These are phyloP conservation scores for Ganoderma meredithae DNA, from an alignment of 1,284 basidiomycete genomes.

Conservation along the genomic window DNA sequence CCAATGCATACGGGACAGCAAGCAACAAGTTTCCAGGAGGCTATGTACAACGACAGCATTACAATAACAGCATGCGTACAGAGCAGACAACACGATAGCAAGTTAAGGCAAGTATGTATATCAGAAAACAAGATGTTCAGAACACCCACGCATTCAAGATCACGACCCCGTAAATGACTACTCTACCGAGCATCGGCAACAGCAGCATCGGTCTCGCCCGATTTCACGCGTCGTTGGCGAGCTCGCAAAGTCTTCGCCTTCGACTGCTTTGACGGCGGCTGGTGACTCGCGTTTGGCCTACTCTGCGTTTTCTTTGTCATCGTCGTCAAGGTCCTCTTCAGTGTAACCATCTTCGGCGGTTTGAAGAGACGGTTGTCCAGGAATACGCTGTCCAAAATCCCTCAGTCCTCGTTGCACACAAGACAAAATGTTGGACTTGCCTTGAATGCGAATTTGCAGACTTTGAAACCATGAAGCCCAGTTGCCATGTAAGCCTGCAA, in stretches of 20 bases:
- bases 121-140: neutral
- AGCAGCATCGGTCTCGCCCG: neutral
- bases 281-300: neutral
- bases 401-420: slow-evolving; percentile 3
- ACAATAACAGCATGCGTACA: slow-evolving; percentile 4
- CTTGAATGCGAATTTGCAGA: slow-evolving; percentile 84
- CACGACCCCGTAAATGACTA: neutral
- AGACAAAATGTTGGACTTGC: slow-evolving; percentile 46
- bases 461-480: slow-evolving; percentile 61
- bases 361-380: slow-evolving; percentile 61
- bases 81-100: slow-evolving; percentile 8
- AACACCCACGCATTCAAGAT: neutral
- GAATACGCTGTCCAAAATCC: slow-evolving; percentile 57
- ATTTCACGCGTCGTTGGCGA: neutral
- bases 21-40: neutral
- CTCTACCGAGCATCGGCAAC: neutral
- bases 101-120: slow-evolving; percentile 3
- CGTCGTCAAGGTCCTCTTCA: slow-evolving; percentile 3
- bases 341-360: slow-evolving; percentile 18
- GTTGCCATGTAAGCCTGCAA: neutral
- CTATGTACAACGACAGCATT: slow-evolving; percentile 10
- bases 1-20: neutral
- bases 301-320: neutral
- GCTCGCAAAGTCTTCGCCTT: neutral
- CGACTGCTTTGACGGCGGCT: neutral